These are phyloP conservation scores for Paspalum notatum DNA, from an alignment of 176 grass and related monocot species.

Conservation along the genomic window DNA sequence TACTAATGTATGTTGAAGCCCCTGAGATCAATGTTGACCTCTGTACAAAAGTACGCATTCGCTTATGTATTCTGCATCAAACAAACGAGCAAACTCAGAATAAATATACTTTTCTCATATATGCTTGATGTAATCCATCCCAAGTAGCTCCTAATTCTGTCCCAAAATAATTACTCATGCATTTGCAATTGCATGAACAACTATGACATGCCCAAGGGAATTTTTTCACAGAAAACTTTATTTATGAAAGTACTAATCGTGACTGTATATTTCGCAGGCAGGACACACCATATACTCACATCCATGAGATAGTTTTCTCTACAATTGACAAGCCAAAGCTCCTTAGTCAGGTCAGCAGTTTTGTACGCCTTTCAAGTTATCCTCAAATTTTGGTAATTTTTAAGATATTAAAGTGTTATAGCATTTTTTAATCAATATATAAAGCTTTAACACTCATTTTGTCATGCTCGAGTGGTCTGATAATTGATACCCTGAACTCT, in stretches of 20 bases:
- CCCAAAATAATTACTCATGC: background rate
- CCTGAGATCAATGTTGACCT: background rate
- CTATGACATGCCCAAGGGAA: conserved; percentile 16
- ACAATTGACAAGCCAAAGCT: conserved; percentile 95
- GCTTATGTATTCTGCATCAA: background rate
- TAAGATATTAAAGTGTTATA: conserved; percentile 11
- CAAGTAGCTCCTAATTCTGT: background rate
- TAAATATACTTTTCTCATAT: background rate
- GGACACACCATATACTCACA: conserved; percentile 57
- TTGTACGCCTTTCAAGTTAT: conserved; percentile 30
- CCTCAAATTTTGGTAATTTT: conserved; percentile 26
- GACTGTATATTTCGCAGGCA: conserved; percentile 58
- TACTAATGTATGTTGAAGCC: conserved; percentile 20
- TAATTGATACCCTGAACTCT: conserved; percentile 22
- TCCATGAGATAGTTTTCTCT: conserved; percentile 98
- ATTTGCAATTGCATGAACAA: conserved; percentile 34
- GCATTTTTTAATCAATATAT: conserved; percentile 22
- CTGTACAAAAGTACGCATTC: background rate
- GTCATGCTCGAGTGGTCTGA: conserved; percentile 3
- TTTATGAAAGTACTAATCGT: conserved; percentile 23
- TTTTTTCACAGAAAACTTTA: conserved; percentile 29
- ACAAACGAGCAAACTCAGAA: conserved; percentile 6
- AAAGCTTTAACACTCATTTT: conserved; percentile 25
- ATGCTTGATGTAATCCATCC: background rate
- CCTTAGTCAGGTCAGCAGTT: conserved; percentile 84